Base-by-base conservation (phyloP, 2,329 filamentous ascomycete genomes). In the Tolypocladium paradoxum region DNA sequence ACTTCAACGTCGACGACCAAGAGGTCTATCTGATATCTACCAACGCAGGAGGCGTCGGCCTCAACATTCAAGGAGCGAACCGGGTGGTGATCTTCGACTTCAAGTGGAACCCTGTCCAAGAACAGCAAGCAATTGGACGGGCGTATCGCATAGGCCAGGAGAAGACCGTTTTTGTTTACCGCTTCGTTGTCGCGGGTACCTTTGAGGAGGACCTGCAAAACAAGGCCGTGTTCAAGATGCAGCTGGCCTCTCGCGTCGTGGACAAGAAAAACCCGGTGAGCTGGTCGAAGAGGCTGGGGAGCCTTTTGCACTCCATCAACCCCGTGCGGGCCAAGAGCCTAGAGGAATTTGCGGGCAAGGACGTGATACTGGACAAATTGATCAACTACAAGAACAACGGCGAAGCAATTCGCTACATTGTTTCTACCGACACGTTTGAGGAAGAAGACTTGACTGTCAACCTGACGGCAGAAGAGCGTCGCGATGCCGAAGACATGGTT, bases 61-160 rank as follows among this genome's bases (percentile, higher is more conserved):
- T 96, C 49, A 96, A 96, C 56, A 85, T 96, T 14, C 81, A 82
- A 40, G 84, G 86, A 1, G 91, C 91, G 1, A 96, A 90, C 64
- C 82, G 91, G 22, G 88, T 96, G 1, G 79, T 96, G 22, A 85
- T 96, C 22, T 87, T 95, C 53, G 91, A 96, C 65, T 89, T 87
- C 62, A 76, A 78, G 56, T 96, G 84, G 70, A 93, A 91, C 57
- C 91, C 91, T 0, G 78, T 83, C 6, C 77, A 84, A 64, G 91
- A 96, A 66, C 85, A 90, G 61, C 91, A 96, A 68, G 91, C 91
- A 1, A 82, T 96, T 50, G 91, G 90, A 2, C 80, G 91, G 51
- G 86, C 88, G 0, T 96, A 93, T 67, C 87, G 91, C 1, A 79
- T 96, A 35, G 90, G 90, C 0, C 91, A 96, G 67, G 73, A 71